A percentile compares a stretch with the other conserved stretches of the same genome.
Conservation (phyloP, 768 basidiomycete species). For the Ramaria sp. region DNA sequence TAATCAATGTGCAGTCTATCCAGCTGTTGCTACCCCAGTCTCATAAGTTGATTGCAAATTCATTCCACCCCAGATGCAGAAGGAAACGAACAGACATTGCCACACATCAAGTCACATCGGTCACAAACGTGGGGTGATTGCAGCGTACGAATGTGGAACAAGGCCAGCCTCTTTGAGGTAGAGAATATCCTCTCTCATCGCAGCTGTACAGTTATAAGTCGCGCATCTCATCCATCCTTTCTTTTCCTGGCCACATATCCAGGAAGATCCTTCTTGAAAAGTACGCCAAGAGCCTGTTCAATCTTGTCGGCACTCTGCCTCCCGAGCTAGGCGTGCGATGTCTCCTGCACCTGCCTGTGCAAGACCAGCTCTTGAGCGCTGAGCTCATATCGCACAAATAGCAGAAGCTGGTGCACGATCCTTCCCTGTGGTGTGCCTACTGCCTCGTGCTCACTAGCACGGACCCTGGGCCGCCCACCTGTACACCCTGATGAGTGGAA, state of each 20-base stretch:
- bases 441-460: constrained; percentile 61
- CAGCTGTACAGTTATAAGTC: too few species aligned
- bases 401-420: constrained; percentile 41
- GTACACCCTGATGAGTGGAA: constrained; percentile 50
- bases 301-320: constrained; percentile 64
- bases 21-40: too few species aligned
- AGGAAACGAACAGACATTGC: too few species aligned
- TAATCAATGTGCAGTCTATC: too few species aligned
- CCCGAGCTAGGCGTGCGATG: constrained; percentile 56
- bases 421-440: constrained; percentile 68
- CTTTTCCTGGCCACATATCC: constrained; percentile 74
- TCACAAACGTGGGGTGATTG: too few species aligned
- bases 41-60: too few species aligned
- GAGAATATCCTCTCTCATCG: too few species aligned
- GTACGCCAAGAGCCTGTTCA: constrained; percentile 73
- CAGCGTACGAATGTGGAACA: too few species aligned
- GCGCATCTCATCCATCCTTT: too few species aligned
- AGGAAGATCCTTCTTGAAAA: constrained; percentile 78
- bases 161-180: too few species aligned
- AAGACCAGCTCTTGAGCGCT: constrained; percentile 38
- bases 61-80: too few species aligned
- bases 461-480: constrained; percentile 62
- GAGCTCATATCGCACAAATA: constrained; percentile 33
- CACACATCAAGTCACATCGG: too few species aligned
- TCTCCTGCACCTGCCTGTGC: constrained; percentile 45